Base-by-base conservation (phyloP, 495 filamentous ascomycete genomes). In the Haplographium delicatum region DNA sequence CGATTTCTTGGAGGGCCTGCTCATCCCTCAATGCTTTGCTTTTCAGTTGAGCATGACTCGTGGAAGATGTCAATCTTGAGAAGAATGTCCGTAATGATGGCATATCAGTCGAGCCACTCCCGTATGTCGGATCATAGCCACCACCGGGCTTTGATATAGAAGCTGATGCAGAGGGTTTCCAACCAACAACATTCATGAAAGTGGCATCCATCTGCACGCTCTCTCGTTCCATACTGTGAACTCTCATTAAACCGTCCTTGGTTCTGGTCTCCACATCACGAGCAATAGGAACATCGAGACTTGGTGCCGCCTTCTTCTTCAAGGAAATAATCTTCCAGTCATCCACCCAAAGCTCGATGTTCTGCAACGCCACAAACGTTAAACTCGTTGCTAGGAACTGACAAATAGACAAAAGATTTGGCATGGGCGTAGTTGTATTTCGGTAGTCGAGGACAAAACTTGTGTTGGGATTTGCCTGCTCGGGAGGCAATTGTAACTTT, bases 381-480 rank as follows among this genome's bases (percentile, higher is more conserved):
- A 99, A 73, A 67, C 91, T 96, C 31, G 89, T 96, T 2, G 88
- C 83, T 44, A 99, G 72, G 58, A 99, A 99, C 66, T 95, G 88
- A 58, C 85, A 84, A 30, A 99, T 74, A 1, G 85, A 86, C 25
- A 94, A 73, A 25, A 99, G 68, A 34, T 85, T 84, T 7, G 94
- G 94, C 34, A 97, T 65, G 0, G 90, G 84, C 1, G 93, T 89
- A 5, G 83, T 86, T 23, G 80, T 79, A 57, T 91, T 95, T 64
- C 94, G 80, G 63, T 95, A 95, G 55, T 96, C 89, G 22, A 99
- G 75, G 19, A 95, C 79, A 60, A 99, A 99, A 39, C 85, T 85
- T 3, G 94, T 99, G 48, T 89, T 82, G 11, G 72, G 70, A 53
- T 74, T 80, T 5, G 61, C 71, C 40, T 89, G 72, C 6, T 73